Percentiles rank a stretch among this genome's conserved stretches.
Evolutionary conservation across 2,329 filamentous ascomycete species (phyloP).

Genomic region (Chrysoporthe austroafricana): DNA sequence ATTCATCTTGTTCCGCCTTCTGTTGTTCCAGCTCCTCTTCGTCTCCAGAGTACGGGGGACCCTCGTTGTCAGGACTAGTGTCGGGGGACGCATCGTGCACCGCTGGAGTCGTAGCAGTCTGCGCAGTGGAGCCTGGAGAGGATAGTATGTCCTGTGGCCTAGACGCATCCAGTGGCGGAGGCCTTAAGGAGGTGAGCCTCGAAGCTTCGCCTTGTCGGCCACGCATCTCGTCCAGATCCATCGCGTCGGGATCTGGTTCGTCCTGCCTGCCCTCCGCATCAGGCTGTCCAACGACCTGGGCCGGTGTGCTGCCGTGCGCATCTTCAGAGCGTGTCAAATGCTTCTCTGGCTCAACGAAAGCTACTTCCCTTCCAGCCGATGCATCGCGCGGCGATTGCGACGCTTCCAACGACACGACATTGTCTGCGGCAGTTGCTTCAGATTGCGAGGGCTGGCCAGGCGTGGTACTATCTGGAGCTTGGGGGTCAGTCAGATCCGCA

Average conservation of each 20-base stretch:
- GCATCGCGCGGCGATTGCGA: slow-evolving; percentile 8
- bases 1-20: slow-evolving; percentile 38
- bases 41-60: slow-evolving; percentile 57
- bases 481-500: neutral
- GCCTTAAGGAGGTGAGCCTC: slow-evolving; percentile 39
- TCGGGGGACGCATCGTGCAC: slow-evolving; percentile 71
- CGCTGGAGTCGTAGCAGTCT: slow-evolving; percentile 74
- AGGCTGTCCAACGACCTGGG: neutral
- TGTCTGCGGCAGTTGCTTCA: slow-evolving; percentile 7
- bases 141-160: slow-evolving; percentile 51
- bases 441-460: slow-evolving; percentile 6
- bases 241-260: slow-evolving; percentile 23
- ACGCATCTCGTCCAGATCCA: slow-evolving; percentile 33
- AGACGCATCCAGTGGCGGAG: slow-evolving; percentile 40
- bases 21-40: slow-evolving; percentile 48
- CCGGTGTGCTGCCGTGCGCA: slow-evolving; percentile 5
- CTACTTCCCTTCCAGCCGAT: slow-evolving; percentile 21
- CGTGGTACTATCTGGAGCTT: neutral
- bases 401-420: neutral
- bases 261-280: slow-evolving; percentile 31
- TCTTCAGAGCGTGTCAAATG: neutral
- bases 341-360: slow-evolving; percentile 20
- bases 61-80: slow-evolving; percentile 75
- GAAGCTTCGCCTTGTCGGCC: slow-evolving; percentile 35
- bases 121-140: slow-evolving; percentile 69